Evolutionary conservation across 805 yeast species (phyloP).

Genomic region (Grigorovia transvaalensis): DNA sequence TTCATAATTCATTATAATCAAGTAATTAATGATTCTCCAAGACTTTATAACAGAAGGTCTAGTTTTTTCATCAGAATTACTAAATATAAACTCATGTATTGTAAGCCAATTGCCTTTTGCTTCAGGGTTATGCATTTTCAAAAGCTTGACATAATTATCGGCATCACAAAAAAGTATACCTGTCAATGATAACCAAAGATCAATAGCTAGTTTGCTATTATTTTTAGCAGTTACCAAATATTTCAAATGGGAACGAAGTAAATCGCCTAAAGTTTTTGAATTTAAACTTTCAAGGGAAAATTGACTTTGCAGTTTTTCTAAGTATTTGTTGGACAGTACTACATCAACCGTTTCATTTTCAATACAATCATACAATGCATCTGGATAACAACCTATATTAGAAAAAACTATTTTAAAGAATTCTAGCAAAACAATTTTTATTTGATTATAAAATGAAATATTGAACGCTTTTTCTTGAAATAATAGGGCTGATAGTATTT

Average conservation of each 20-base stretch:
- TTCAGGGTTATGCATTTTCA: constrained; percentile 1
- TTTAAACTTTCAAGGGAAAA: neutral
- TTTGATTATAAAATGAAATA: constrained; percentile 11
- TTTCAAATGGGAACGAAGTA: constrained; percentile 12
- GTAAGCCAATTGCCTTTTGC: constrained; percentile 12
- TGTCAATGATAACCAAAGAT: constrained; percentile 22
- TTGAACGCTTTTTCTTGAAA: constrained; percentile 13
- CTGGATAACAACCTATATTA: constrained; percentile 1
- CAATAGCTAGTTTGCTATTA: constrained; percentile 20
- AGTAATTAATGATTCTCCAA: constrained; percentile 22
- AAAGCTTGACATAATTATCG: constrained; percentile 4
- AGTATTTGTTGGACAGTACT: constrained; percentile 8
- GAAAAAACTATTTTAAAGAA: constrained; percentile 17
- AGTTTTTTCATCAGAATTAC: constrained; percentile 4
- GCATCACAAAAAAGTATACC: constrained; percentile 18
- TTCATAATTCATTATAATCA: constrained; percentile 7
- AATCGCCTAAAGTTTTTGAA: constrained; percentile 10
- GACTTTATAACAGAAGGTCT: constrained; percentile 16
- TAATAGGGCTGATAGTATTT: constrained; percentile 17
- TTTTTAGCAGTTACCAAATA: constrained; percentile 9
- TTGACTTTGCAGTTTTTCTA: neutral
- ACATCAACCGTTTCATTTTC: constrained; percentile 5
- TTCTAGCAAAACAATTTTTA: constrained; percentile 16
- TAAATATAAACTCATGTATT: constrained; percentile 13
- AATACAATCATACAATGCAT: constrained; percentile 8